These are phyloP conservation scores for Madurella mycetomatis DNA, from an alignment of 2,329 filamentous ascomycete genomes.

Conservation along the genomic window DNA sequence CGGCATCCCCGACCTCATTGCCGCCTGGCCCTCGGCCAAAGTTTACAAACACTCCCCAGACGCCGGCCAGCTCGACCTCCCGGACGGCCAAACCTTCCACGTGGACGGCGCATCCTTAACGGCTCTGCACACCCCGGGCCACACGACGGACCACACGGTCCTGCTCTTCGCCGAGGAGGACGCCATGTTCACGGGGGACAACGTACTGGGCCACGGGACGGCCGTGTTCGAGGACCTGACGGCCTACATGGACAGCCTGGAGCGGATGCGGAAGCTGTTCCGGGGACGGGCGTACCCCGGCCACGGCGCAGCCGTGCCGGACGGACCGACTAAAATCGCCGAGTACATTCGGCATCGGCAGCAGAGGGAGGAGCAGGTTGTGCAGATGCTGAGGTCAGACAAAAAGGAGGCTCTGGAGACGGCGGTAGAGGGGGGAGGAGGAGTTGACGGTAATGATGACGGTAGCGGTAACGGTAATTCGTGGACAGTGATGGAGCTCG, in stretches of 20 bases:
- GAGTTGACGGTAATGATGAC: conserved; percentile 16
- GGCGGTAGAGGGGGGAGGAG: conserved; percentile 20
- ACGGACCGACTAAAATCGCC: conserved; percentile 65
- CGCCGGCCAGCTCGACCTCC: conserved; percentile 35
- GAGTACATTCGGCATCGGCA: conserved; percentile 83
- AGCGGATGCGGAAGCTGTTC: conserved; percentile 58
- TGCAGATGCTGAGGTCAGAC: conserved; percentile 53
- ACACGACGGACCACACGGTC: conserved; percentile 66
- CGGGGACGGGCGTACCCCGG: conserved; percentile 75
- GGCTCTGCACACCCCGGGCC: conserved; percentile 63
- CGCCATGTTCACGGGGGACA: conserved; percentile 70
- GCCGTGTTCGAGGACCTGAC: conserved; percentile 67
- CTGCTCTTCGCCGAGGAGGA: conserved; percentile 59
- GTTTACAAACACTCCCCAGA: conserved; percentile 58
- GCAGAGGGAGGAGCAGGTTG: conserved; percentile 73
- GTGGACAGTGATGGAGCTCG: conserved; percentile 75
- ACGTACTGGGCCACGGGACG: conserved; percentile 69
- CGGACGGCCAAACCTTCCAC: conserved; percentile 47
- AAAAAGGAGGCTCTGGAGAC: background rate
- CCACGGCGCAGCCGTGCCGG: conserved; percentile 73
- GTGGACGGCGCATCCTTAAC: conserved; percentile 54
- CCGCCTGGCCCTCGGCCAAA: conserved; percentile 56
- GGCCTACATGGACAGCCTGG: conserved; percentile 57
- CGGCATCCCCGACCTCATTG: conserved; percentile 66
- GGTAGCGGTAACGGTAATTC: conserved; percentile 5